phyloP scores from a whole-genome alignment of 2,329 filamentous ascomycete species.

The Ophiostoma piceae region DNA sequence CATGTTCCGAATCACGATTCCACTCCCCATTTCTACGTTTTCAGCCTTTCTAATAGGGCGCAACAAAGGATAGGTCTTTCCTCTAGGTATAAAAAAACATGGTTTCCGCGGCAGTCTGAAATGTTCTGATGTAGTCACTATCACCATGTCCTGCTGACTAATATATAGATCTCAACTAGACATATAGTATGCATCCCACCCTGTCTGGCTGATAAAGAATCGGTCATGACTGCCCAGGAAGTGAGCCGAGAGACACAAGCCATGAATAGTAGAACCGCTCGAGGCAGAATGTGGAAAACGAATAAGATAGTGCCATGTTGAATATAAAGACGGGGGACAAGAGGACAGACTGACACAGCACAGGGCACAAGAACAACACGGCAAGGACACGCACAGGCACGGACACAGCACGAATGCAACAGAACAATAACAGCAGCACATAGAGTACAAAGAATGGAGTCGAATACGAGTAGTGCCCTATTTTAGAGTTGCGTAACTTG shows the following conservation, averaged over 20 bases:
- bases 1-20: too few species aligned
- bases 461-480: background rate
- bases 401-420: background rate
- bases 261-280: background rate
- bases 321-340: background rate
- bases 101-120: background rate
- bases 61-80: too few species aligned
- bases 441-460: background rate
- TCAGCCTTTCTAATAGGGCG: too few species aligned
- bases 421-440: background rate
- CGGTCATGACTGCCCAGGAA: background rate
- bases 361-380: background rate
- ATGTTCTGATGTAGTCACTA: background rate
- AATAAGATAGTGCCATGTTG: background rate
- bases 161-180: background rate
- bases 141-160: background rate
- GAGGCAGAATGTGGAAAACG: background rate
- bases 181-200: background rate
- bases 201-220: background rate
- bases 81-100: too few species aligned
- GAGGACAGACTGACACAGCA: background rate
- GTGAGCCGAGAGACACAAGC: background rate
- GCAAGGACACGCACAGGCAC: background rate
- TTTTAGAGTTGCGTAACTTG: constrained; percentile 11
- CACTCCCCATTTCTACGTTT: too few species aligned